Percentiles rank a stretch among this genome's conserved stretches.
These are phyloP conservation scores for Monascus purpureus DNA, from an alignment of 495 filamentous ascomycete genomes.

Conservation along the genomic window DNA sequence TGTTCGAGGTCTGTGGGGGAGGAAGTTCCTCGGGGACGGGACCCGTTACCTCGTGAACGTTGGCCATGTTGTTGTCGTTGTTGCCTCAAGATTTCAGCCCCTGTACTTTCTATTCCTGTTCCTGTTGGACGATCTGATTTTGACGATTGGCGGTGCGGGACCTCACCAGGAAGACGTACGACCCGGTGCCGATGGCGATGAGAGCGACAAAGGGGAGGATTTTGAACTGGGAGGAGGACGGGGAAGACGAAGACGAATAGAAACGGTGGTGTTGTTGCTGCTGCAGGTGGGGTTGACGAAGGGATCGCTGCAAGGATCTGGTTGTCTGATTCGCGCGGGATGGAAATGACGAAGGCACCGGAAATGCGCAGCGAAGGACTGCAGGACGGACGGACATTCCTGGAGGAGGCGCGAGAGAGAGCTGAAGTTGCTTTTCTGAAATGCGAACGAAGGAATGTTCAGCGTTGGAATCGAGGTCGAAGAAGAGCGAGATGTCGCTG, in stretches of 20 bases:
- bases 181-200: constrained; percentile 40
- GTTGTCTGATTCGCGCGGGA: not conserved
- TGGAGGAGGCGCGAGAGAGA: not conserved
- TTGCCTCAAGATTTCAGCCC: constrained; percentile 3
- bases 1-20: constrained; percentile 21
- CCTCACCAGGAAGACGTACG: constrained; percentile 50
- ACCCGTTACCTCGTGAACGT: constrained; percentile 1
- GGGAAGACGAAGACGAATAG: constrained; percentile 5
- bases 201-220: constrained; percentile 52
- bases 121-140: constrained; percentile 3
- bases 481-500: not conserved
- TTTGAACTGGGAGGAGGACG: constrained; percentile 35
- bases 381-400: not conserved
- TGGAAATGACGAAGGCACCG: constrained; percentile 1
- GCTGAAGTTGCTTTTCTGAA: not conserved
- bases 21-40: constrained; percentile 19
- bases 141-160: constrained; percentile 28
- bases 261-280: not conserved
- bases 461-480: not conserved
- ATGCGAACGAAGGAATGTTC: not conserved
- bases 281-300: constrained; percentile 7
- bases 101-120: constrained; percentile 3
- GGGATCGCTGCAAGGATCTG: constrained; percentile 2
- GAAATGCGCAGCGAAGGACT: not conserved
- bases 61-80: constrained; percentile 12